Evolutionary conservation across 2,329 filamentous ascomycete genomes (phyloP).

Genomic region (Dactylellina sp.): DNA sequence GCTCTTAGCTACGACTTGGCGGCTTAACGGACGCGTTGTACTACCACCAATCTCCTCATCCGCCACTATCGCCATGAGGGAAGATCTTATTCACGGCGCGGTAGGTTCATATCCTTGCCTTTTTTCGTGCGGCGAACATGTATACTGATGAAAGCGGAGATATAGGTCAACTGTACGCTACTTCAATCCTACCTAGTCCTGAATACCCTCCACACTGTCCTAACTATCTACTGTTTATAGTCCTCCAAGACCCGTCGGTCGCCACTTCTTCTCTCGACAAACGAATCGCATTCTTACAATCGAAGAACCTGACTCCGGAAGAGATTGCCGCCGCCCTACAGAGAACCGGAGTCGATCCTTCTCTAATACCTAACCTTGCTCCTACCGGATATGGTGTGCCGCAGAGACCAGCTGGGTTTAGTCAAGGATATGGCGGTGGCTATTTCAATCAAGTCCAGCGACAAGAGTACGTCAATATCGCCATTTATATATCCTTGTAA

Average conservation of each 20-base stretch:
- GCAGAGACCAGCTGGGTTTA: slow-evolving; percentile 66
- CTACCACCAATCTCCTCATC: slow-evolving; percentile 8
- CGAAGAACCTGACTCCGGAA: slow-evolving; percentile 96
- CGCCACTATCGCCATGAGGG: slow-evolving; percentile 47
- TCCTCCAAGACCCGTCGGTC: slow-evolving; percentile 94
- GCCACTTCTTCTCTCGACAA: slow-evolving; percentile 90
- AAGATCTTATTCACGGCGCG: slow-evolving; percentile 55
- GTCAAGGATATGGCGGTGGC: slow-evolving; percentile 59
- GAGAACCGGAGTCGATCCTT: slow-evolving; percentile 74
- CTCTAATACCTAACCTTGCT: slow-evolving; percentile 65
- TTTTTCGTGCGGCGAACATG: neutral
- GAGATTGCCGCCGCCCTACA: slow-evolving; percentile 88
- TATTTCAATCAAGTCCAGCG: slow-evolving; percentile 48
- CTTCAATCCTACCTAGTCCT: neutral
- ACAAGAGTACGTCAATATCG: slow-evolving; percentile 44
- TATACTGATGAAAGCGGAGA: slow-evolving; percentile 10
- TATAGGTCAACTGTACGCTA: slow-evolving; percentile 49
- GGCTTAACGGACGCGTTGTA: slow-evolving; percentile 35
- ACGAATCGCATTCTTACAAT: slow-evolving; percentile 89
- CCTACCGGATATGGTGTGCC: slow-evolving; percentile 65
- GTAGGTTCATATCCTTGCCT: slow-evolving; percentile 25
- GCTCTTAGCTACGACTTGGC: slow-evolving; percentile 9
- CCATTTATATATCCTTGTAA: neutral
- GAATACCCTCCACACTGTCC: slow-evolving; percentile 1
- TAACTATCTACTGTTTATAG: slow-evolving; percentile 65